These are phyloP conservation scores for Sarcodon aspratus DNA, from an alignment of 768 basidiomycete genomes.

Conservation along the genomic window DNA sequence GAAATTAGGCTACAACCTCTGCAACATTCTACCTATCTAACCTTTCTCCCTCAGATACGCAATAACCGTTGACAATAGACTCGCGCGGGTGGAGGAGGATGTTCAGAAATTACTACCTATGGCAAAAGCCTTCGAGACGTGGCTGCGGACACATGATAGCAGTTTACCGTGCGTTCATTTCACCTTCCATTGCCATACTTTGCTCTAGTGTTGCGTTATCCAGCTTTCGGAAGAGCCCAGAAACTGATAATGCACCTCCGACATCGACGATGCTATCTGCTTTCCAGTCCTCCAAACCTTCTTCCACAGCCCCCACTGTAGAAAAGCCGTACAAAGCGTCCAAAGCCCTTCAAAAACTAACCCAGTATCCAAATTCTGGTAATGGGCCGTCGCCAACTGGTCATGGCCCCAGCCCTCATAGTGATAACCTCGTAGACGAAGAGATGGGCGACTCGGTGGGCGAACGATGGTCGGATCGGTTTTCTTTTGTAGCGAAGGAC, in stretches of 20 bases:
- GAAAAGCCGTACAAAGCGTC: background rate
- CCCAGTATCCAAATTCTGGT: background rate
- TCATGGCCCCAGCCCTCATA: background rate
- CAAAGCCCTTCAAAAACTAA: background rate
- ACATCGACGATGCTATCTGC: background rate
- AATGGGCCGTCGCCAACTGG: background rate
- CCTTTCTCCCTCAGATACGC: conserved; percentile 4
- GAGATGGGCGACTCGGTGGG: conserved; percentile 1
- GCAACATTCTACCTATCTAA: background rate
- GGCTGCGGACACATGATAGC: conserved; percentile 4
- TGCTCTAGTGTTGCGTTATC: background rate
- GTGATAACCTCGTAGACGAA: background rate
- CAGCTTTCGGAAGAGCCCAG: background rate
- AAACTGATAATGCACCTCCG: background rate
- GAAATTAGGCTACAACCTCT: no score
- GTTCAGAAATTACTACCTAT: conserved; percentile 8
- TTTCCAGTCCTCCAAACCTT: background rate
- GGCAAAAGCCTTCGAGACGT: conserved; percentile 9
- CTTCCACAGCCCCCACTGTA: background rate
- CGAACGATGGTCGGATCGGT: conserved; percentile 10
- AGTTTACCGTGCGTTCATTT: background rate
- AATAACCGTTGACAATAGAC: conserved; percentile 7
- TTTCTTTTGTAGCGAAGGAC: conserved; percentile 9
- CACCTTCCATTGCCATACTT: background rate
- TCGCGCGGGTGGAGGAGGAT: conserved; percentile 9